Base-by-base conservation (phyloP, 352 stramenopile genomes). In the Phytophthora gonapodyides region DNA sequence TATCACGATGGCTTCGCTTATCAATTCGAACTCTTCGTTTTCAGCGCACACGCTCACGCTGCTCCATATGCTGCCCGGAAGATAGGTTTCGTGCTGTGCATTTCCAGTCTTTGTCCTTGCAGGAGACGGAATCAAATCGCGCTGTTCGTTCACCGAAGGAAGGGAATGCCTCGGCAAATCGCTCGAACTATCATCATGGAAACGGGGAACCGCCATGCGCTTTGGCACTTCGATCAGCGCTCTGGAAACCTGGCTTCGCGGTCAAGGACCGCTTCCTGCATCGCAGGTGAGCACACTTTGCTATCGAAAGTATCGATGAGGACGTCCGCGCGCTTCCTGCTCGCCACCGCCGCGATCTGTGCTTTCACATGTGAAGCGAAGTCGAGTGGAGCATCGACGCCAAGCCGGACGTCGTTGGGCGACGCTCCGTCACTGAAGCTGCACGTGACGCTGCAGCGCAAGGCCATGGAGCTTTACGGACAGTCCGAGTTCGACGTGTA, bases 381-480 rank as follows among this genome's bases (percentile, higher is more conserved):
- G 5, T 31, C 27, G 27, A 31, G 27, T 31, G 27, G 8, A 31
- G 27, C 27, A 31, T 31, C 27, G 27, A 31, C 27, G 27, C 24
- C 24, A 27, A 27, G 24, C 24, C 24, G 57, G 21, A 53, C 33
- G 1, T 57, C 56, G 11, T 38, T 71, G 7, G 30, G n/a, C 42
- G 53, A 71, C 27, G 30, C 59, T n/a, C 67, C 64, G 15, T 67
- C 63, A 4, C 16, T 82, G 9, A 68, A 67, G 16, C 66, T 84
- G 2, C 71, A 73, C 11, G 63, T 82, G 16, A 73, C 53, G 6
- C 49, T 75, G 16, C 66, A 78, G 41, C 67, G 75, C 30, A 59
- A 49, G 11, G 36, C 55, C 8, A 52, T 70, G 43, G 30, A 64
- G 38, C 16, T 72, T n/a, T 51, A 75, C 40, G 56, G 61, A 31